Evolutionary conservation across 805 yeast genomes (phyloP).

Genomic region (Teunomyces lycoperdinae): DNA sequence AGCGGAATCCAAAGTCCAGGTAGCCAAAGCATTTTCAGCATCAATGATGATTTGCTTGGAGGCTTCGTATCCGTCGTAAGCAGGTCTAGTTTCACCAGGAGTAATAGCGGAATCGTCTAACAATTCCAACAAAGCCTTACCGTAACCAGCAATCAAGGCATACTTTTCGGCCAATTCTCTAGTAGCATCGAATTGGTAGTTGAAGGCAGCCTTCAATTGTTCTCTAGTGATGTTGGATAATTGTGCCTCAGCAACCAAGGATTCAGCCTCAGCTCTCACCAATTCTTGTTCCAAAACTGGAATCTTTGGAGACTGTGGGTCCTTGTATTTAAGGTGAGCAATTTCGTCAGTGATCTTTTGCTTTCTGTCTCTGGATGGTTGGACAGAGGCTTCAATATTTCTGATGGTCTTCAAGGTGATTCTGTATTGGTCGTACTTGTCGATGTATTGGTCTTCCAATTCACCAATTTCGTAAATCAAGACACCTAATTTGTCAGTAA

Average conservation of each 20-base stretch:
- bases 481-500: constrained; percentile 85
- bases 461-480: constrained; percentile 80
- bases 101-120: constrained; percentile 83
- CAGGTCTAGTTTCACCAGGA: constrained; percentile 90
- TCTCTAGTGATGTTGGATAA: constrained; percentile 85
- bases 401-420: constrained; percentile 76
- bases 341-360: constrained; percentile 82
- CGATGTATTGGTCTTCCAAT: constrained; percentile 83
- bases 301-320: constrained; percentile 80
- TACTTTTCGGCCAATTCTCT: constrained; percentile 84
- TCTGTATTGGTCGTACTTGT: constrained; percentile 83
- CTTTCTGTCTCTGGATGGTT: constrained; percentile 85
- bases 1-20: constrained; percentile 83
- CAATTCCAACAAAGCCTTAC: constrained; percentile 79
- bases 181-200: constrained; percentile 80
- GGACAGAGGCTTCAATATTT: constrained; percentile 84
- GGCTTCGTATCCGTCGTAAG: constrained; percentile 86
- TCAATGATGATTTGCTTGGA: constrained; percentile 84
- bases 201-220: constrained; percentile 78
- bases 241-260: constrained; percentile 89
- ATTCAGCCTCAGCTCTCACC: constrained; percentile 90
- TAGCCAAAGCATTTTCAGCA: constrained; percentile 77
- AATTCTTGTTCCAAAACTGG: constrained; percentile 81
- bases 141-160: constrained; percentile 85
- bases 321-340: constrained; percentile 80